Evolutionary conservation across 495 filamentous ascomycete species (phyloP).

Genomic region (Durotheca rogersii): DNA sequence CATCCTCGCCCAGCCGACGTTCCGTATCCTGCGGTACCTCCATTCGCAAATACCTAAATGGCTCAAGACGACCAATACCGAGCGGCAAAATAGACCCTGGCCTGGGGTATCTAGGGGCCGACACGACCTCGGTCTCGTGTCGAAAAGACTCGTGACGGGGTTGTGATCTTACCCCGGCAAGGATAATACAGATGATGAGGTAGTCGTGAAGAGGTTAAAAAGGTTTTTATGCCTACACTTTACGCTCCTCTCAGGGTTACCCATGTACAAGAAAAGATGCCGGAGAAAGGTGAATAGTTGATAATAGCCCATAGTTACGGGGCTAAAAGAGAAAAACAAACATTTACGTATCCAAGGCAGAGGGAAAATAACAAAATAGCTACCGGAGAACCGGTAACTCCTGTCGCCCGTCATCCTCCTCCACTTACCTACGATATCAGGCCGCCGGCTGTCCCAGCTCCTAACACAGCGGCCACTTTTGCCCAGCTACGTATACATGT

Average conservation of each 20-base stretch:
- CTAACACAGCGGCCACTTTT: not conserved
- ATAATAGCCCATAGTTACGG: too few relatives aligned
- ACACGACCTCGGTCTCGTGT: too few relatives aligned
- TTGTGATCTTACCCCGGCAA: too few relatives aligned
- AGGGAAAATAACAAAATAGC: not conserved
- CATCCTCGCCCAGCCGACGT: conserved; percentile 10
- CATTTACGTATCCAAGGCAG: not conserved
- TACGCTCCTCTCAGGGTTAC: too few relatives aligned
- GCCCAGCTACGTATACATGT: not conserved
- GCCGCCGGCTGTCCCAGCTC: conserved; percentile 1
- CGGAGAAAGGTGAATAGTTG: too few relatives aligned
- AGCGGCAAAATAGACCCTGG: conserved; percentile 6
- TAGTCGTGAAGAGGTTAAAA: too few relatives aligned
- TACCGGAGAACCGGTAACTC: not conserved
- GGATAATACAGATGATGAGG: too few relatives aligned
- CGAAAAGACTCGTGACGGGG: too few relatives aligned
- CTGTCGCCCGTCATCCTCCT: not conserved
- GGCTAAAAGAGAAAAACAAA: not conserved
- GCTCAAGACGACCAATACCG: too few relatives aligned
- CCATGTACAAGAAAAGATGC: too few relatives aligned
- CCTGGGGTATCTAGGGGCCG: too few relatives aligned
- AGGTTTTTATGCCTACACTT: too few relatives aligned
- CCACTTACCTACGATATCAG: conserved; percentile 1
- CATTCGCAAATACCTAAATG: conserved; percentile 4
- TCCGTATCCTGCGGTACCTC: not conserved